Base-by-base conservation (phyloP, 192 early-diverging fungal genomes). In the Coemansia sp. region DNA sequence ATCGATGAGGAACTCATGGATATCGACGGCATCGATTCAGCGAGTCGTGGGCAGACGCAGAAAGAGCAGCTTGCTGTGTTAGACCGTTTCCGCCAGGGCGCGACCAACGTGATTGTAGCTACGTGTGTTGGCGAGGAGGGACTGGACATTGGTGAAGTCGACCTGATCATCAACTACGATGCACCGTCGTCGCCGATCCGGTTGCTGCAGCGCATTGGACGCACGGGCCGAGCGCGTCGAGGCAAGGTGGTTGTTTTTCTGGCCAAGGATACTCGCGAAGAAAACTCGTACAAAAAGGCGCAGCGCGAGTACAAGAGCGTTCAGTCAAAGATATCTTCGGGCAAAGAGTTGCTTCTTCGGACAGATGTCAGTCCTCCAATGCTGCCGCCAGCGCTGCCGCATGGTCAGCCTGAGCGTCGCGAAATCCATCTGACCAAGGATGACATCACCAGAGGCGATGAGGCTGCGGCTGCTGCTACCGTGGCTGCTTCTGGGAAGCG, bases 51-150 rank as follows among this genome's bases (percentile, higher is more conserved):
- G 0, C 86, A 92, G 53, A 87, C 90, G 8, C 96, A 96, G 61
- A 92, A 92, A 60, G 90, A 94, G 69, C 95, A 98, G 74, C 85
- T 94, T 37, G 85, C 90, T 52, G 86, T 94, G 28, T 86, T 95
- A 35, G 75, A 74, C 3, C 87, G 90, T 28, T 98, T 98, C 71
- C 87, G 91, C 54, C 71, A 74, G 20, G 93, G 95, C 37, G 72
- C 86, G 28, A 88, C 91, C 56, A 98, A 98, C 73, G 90, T 93
- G 11, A 84, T 98, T 12, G 94, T 98, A 2, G 91, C 92, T 2
- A 96, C 96, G 0, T 94, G 88, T 20, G 94, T 98, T 51, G 96
- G 95, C 56, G 96, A 98, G 79, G 96, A 98, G 82, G 96, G 96
- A 2, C 78, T 98, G 37, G 96, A 98, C 74, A 98, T 98, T 85